These are phyloP conservation scores for Diplodia mutila DNA, from an alignment of 2,329 filamentous ascomycete species.

Conservation along the genomic window DNA sequence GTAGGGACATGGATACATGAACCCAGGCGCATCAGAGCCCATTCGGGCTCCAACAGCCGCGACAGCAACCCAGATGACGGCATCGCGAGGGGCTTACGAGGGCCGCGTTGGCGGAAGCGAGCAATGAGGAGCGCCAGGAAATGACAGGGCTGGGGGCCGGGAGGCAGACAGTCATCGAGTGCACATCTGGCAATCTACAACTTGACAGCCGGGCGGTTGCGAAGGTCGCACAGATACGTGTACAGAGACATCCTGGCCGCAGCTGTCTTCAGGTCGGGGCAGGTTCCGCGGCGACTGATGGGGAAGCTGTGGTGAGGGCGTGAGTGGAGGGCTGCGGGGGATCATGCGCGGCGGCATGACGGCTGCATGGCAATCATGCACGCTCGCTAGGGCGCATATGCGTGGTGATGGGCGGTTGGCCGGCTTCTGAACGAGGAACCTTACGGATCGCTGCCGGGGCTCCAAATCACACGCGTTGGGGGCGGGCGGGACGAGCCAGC, in stretches of 20 bases:
- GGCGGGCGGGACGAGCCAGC: conserved; percentile 13
- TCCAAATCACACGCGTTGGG: conserved; percentile 9
- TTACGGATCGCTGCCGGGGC: neutral
- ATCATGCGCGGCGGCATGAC: conserved; percentile 20
- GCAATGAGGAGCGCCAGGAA: conserved; percentile 19
- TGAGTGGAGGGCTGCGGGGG: conserved; percentile 20
- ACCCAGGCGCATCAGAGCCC: conserved; percentile 9
- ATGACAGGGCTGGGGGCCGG: conserved; percentile 1
- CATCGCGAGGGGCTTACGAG: conserved; percentile 1
- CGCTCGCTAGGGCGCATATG: conserved; percentile 14
- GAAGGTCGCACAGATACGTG: conserved; percentile 26
- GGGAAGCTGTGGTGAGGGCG: neutral
- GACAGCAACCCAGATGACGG: conserved; percentile 10
- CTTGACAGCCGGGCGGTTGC: conserved; percentile 21
- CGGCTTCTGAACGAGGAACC: neutral
- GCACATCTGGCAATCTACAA: conserved; percentile 26
- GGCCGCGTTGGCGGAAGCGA: conserved; percentile 1
- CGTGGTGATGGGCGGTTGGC: conserved; percentile 24
- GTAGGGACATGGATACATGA: conserved; percentile 21
- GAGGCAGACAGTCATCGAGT: neutral
- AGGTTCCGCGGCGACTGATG: neutral
- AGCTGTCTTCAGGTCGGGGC: neutral
- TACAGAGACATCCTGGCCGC: conserved; percentile 15
- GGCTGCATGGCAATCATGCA: conserved; percentile 21
- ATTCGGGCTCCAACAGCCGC: neutral